phyloP scores from a whole-genome alignment of 345 rosid genomes.

The Syzygium aqueum region DNA sequence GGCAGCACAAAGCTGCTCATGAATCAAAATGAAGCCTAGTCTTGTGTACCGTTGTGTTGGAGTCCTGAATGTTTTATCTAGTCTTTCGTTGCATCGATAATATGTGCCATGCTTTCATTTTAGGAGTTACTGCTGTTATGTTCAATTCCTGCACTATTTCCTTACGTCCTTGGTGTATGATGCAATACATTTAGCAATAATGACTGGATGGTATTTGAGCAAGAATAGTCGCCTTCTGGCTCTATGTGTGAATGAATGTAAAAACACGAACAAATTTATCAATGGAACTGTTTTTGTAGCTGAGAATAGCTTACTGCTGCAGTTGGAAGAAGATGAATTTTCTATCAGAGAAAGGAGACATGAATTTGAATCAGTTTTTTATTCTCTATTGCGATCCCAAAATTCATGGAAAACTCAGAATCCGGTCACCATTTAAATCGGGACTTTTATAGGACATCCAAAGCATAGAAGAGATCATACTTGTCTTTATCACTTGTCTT shows the following conservation, averaged over 20 bases:
- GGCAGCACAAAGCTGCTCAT: not conserved
- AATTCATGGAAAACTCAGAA: too few relatives aligned
- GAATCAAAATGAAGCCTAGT: not conserved
- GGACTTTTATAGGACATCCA: too few relatives aligned
- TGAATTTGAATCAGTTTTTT: too few relatives aligned
- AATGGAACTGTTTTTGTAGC: not conserved
- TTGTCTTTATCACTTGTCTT: too few relatives aligned
- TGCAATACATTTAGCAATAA: not conserved
- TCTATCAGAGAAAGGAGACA: too few relatives aligned
- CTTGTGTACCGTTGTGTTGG: not conserved
- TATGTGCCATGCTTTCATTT: not conserved
- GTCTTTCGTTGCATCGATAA: not conserved
- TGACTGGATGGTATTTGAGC: not conserved
- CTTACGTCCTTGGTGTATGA: not conserved
- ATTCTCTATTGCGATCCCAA: too few relatives aligned
- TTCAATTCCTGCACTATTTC: not conserved
- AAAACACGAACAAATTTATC: too few relatives aligned
- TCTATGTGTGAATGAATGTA: not conserved
- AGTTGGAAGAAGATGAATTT: not conserved
- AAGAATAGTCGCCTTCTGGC: not conserved
- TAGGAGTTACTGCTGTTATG: not conserved
- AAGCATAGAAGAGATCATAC: too few relatives aligned
- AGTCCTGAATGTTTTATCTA: not conserved
- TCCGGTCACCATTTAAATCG: too few relatives aligned
- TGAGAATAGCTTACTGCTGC: not conserved